Percentiles rank a stretch among this genome's conserved stretches.
These are phyloP conservation scores for Camellia granthamiana DNA, from an alignment of 148 eudicot genomes.

Conservation along the genomic window DNA sequence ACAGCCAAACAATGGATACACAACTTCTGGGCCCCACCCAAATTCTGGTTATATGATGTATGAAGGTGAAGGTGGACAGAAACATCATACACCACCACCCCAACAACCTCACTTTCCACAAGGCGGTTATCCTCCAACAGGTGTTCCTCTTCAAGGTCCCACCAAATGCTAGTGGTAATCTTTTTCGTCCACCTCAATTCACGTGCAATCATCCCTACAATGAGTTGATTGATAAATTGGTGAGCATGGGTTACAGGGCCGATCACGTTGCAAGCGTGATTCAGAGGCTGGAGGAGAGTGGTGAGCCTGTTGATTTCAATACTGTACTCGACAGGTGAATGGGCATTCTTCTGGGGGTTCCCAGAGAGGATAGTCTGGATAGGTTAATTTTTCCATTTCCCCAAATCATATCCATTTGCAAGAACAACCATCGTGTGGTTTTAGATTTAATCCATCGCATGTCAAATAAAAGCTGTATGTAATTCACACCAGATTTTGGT, in stretches of 20 bases:
- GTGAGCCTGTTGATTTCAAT: slow-evolving; percentile 85
- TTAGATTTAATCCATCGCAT: slow-evolving; percentile 25
- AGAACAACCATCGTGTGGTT: slow-evolving; percentile 22
- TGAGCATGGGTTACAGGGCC: slow-evolving; percentile 90
- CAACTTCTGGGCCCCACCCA: slow-evolving; percentile 54
- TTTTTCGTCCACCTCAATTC: slow-evolving; percentile 55
- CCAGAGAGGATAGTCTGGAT: slow-evolving; percentile 77
- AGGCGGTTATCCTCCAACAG: slow-evolving; percentile 54
- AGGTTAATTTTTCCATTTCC: neutral
- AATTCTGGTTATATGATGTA: slow-evolving; percentile 59
- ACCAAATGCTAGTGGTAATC: slow-evolving; percentile 36
- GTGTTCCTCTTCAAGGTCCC: slow-evolving; percentile 45
- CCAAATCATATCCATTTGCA: neutral
- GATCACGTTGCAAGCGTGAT: slow-evolving; percentile 75
- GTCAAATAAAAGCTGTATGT: slow-evolving; percentile 38
- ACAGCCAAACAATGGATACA: slow-evolving; percentile 62
- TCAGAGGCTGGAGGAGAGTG: slow-evolving; percentile 92
- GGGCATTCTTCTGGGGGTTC: slow-evolving; percentile 77
- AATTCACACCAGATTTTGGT: slow-evolving; percentile 32
- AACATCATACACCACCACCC: slow-evolving; percentile 46
- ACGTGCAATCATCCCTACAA: slow-evolving; percentile 74
- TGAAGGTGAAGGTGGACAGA: slow-evolving; percentile 54
- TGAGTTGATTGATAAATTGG: slow-evolving; percentile 87
- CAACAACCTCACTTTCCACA: slow-evolving; percentile 58
- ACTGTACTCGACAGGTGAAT: slow-evolving; percentile 86